Evolutionary conservation across 306 rosid genomes (phyloP).

Genomic region (Medicago arabica): DNA sequence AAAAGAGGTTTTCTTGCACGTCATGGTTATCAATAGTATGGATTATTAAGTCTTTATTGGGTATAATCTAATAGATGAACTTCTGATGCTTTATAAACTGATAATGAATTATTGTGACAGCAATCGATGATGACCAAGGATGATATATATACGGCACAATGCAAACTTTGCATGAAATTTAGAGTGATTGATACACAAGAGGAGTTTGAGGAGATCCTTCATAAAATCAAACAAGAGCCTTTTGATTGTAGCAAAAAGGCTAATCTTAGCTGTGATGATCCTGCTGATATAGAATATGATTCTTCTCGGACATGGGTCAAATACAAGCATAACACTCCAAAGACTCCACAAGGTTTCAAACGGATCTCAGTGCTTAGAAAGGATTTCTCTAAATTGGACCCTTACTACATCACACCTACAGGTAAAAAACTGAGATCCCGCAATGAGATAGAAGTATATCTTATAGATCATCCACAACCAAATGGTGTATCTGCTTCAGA

Average conservation of each 20-base stretch:
- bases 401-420: conserved; percentile 66
- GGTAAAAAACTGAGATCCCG: conserved; percentile 78
- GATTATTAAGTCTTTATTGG: no score
- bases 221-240: conserved; percentile 57
- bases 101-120: conserved; percentile 45
- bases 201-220: conserved; percentile 81
- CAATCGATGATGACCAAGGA: conserved; percentile 34
- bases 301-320: conserved; percentile 83
- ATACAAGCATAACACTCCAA: conserved; percentile 78
- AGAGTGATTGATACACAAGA: conserved; percentile 73
- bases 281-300: conserved; percentile 37
- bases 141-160: conserved; percentile 73
- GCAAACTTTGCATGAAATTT: conserved; percentile 79
- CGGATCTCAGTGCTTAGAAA: conserved; percentile 71
- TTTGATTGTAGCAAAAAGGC: conserved; percentile 63
- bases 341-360: conserved; percentile 76
- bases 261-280: conserved; percentile 63
- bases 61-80: no score
- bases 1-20: no score
- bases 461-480: conserved; percentile 63
- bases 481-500: conserved; percentile 48
- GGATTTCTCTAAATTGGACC: conserved; percentile 81
- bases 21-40: no score
- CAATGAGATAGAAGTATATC: conserved; percentile 60
- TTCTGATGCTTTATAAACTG: no score